Base-by-base conservation (phyloP, 805 yeast species). In the Ogataea pini region DNA sequence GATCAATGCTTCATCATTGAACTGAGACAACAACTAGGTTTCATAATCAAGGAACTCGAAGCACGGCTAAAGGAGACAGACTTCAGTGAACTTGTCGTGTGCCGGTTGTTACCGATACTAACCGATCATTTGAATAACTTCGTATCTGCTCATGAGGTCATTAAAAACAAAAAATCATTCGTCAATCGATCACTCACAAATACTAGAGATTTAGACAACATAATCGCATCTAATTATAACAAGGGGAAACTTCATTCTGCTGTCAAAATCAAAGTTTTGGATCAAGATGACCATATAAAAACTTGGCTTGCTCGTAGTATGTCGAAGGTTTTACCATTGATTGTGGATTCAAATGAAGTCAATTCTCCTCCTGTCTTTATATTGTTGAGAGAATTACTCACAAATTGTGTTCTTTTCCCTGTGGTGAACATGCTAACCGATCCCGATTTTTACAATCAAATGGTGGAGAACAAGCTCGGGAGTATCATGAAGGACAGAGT, bases 381-480 rank as follows among this genome's bases (percentile, higher is more conserved):
- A 0, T 67, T 91, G 8, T 57, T 85, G 0, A 70, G 83, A 32
- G 96, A 91, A 57, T 71, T 91, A 5, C 45, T 89, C 2, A 63
- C 87, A 0, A 72, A 80, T 19, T 75, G 79, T 46, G 79, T 89
- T 0, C 52, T 89, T 9, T 61, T 64, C 18, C 87, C 89, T 0
- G 44, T 78, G 0, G 48, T 72, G 4, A 61, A 69, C 6, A 77
- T 85, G 67, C 56, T 85, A 1, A 68, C 84, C 0, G 91, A 86
- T 42, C 80, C 92, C 1, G 96, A 89, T 61, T 85, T 80, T 50
- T 86, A 85, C 79, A 91, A 91, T 62, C 78, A 80, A 47, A 59
- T 74, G 34, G 72, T 89, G 13, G 82, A 82, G 8, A 76, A 77
- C 44, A 63, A 77, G 1, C 78, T 86, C 1, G 83, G 89, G 3